These are phyloP conservation scores for Thielaviopsis ethacetica DNA, from an alignment of 2,329 filamentous ascomycete species.

Conservation along the genomic window DNA sequence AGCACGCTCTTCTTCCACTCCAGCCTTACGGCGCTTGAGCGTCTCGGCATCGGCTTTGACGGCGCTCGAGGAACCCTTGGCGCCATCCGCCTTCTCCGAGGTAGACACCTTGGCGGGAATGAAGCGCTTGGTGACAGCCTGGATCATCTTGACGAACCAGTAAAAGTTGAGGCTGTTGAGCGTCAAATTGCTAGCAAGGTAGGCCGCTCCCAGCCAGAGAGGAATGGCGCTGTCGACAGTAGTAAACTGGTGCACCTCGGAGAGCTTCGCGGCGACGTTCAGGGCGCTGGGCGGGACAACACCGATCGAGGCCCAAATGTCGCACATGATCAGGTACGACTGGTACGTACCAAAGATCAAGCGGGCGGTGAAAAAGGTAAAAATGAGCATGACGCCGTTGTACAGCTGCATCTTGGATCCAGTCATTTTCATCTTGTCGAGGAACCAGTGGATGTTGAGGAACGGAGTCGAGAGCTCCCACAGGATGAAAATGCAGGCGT, in stretches of 20 bases:
- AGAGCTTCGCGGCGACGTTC: slow-evolving; percentile 25
- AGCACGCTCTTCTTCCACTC: slow-evolving; percentile 1
- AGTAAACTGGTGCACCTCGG: slow-evolving; percentile 24
- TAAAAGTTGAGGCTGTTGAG: slow-evolving; percentile 66
- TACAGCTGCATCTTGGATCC: slow-evolving; percentile 57
- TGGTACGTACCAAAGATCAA: slow-evolving; percentile 64
- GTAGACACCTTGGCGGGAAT: slow-evolving; percentile 18
- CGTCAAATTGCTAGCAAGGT: slow-evolving; percentile 52
- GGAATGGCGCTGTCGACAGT: slow-evolving; percentile 38
- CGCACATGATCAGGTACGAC: slow-evolving; percentile 50
- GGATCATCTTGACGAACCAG: slow-evolving; percentile 81
- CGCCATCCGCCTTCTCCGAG: background rate
- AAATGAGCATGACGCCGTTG: slow-evolving; percentile 57
- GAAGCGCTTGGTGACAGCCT: slow-evolving; percentile 62
- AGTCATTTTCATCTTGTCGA: slow-evolving; percentile 71
- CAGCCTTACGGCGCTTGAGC: slow-evolving; percentile 9
- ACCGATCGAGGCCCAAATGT: slow-evolving; percentile 37
- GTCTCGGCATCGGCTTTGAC: slow-evolving; percentile 2
- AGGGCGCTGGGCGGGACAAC: slow-evolving; percentile 7
- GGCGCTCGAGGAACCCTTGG: slow-evolving; percentile 5
- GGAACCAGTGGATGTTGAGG: slow-evolving; percentile 83
- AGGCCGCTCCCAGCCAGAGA: slow-evolving; percentile 50
- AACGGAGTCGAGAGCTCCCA: slow-evolving; percentile 79
- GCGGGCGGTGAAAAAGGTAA: slow-evolving; percentile 61
- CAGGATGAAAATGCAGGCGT: slow-evolving; percentile 64